Evolutionary conservation across 2,329 filamentous ascomycete genomes (phyloP).

Genomic region (Epichloe sibirici): DNA sequence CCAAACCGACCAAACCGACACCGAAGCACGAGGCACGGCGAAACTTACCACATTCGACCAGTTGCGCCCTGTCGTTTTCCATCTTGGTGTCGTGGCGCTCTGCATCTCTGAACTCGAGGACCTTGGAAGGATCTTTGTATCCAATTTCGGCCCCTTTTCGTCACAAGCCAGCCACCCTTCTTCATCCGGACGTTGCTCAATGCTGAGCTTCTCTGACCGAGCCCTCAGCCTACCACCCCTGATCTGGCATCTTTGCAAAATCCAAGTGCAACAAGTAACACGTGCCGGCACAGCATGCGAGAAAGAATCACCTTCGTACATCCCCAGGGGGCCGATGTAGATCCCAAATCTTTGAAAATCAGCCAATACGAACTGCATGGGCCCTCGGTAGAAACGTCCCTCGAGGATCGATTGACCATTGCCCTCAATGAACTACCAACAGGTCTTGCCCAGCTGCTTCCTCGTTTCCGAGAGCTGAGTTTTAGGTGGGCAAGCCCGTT

Average conservation of each 20-base stretch:
- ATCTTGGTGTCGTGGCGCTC: neutral
- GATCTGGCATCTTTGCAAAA: neutral
- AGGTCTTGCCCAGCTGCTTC: conserved; percentile 51
- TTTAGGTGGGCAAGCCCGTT: conserved; percentile 61
- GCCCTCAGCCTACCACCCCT: neutral
- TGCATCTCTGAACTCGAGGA: too few species aligned
- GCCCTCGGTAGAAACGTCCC: conserved; percentile 48
- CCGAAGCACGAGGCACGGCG: too few species aligned
- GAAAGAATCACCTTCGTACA: conserved; percentile 72
- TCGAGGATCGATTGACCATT: conserved; percentile 71
- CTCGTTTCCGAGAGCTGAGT: conserved; percentile 58
- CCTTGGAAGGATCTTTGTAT: neutral
- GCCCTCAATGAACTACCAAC: conserved; percentile 59
- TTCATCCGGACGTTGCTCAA: neutral
- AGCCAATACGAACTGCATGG: conserved; percentile 41
- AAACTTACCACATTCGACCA: neutral
- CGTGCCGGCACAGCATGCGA: conserved; percentile 41
- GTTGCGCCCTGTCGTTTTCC: neutral
- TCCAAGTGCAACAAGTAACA: neutral
- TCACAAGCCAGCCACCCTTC: neutral
- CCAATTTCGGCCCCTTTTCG: neutral
- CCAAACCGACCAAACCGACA: too few species aligned
- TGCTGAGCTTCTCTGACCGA: neutral
- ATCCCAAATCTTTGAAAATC: conserved; percentile 51
- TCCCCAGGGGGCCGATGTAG: conserved; percentile 48